These are phyloP conservation scores for Mucor indicus DNA, from an alignment of 371 early-diverging fungal genomes.

Conservation along the genomic window DNA sequence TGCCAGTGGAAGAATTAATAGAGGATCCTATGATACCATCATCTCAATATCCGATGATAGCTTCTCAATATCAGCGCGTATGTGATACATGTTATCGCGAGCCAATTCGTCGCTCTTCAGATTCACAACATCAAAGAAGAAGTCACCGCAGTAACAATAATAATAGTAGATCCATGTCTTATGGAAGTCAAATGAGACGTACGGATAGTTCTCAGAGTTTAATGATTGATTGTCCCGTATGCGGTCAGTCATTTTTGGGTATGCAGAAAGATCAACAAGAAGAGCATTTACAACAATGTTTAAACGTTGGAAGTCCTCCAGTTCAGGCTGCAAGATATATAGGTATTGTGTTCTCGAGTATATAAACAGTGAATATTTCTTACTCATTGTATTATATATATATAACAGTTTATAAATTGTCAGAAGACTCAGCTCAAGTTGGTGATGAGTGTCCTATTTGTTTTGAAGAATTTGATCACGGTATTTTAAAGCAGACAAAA, in stretches of 20 bases:
- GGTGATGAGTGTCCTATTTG: slow-evolving; percentile 85
- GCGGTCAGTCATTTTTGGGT: slow-evolving; percentile 52
- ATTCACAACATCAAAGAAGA: no score
- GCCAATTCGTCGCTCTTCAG: slow-evolving; percentile 22
- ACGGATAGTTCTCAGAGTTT: slow-evolving; percentile 54
- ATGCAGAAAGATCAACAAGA: slow-evolving; percentile 50
- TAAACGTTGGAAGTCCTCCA: slow-evolving; percentile 31
- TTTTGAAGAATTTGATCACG: slow-evolving; percentile 79
- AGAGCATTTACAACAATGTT: slow-evolving; percentile 24
- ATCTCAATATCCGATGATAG: slow-evolving; percentile 32
- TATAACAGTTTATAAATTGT: slow-evolving; percentile 58
- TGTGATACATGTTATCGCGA: slow-evolving; percentile 39
- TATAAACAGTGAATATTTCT: background rate
- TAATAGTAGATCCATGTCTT: no score
- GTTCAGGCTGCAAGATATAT: slow-evolving; percentile 63
- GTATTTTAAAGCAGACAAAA: slow-evolving; percentile 24
- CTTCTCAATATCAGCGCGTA: slow-evolving; percentile 45
- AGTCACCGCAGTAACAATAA: no score
- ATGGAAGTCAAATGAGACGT: slow-evolving; percentile 28
- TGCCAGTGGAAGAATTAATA: slow-evolving; percentile 32
- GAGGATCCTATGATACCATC: slow-evolving; percentile 43
- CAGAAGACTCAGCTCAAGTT: slow-evolving; percentile 55
- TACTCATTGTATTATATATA: no score
- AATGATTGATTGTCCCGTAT: slow-evolving; percentile 81
- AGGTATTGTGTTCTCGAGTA: slow-evolving; percentile 41